Evolutionary conservation across 331 rosid genomes (phyloP).

Genomic region (Stylosanthes scabra): DNA sequence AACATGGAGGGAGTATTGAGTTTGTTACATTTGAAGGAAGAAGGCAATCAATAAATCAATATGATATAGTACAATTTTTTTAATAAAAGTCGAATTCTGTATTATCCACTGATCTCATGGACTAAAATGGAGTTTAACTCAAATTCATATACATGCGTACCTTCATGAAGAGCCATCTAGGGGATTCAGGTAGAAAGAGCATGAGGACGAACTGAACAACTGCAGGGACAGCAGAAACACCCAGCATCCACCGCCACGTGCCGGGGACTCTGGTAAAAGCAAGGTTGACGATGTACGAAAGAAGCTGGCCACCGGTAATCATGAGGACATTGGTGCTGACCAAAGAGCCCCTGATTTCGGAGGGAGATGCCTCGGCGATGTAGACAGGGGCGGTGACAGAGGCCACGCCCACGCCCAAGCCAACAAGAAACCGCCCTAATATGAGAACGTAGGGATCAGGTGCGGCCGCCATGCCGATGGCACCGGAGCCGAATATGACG

Average conservation of each 20-base stretch:
- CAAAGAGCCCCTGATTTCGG: conserved; percentile 53
- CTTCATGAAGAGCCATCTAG: conserved; percentile 92
- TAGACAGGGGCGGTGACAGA: conserved; percentile 58
- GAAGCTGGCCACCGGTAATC: conserved; percentile 54
- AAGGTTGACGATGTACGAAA: conserved; percentile 47
- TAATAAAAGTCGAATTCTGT: no score
- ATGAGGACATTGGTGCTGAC: conserved; percentile 52
- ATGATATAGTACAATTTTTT: no score
- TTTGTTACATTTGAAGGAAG: no score
- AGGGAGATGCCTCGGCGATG: conserved; percentile 57
- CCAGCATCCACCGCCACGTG: conserved; percentile 99
- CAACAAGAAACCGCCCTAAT: conserved; percentile 47
- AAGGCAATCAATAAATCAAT: no score
- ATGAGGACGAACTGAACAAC: conserved; percentile 42
- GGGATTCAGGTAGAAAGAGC: conserved; percentile 87
- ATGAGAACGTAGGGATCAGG: conserved; percentile 45
- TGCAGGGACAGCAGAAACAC: conserved; percentile 77
- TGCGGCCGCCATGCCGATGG: conserved; percentile 44
- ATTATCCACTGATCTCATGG: no score
- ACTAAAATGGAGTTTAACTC: no score
- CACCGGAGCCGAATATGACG: conserved; percentile 35
- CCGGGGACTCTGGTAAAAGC: conserved; percentile 66
- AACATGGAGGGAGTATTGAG: no score
- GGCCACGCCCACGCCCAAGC: conserved; percentile 50
- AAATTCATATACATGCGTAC: no score